These are phyloP conservation scores for Pelargonium nanum DNA, from an alignment of 345 rosid species.

Conservation along the genomic window DNA sequence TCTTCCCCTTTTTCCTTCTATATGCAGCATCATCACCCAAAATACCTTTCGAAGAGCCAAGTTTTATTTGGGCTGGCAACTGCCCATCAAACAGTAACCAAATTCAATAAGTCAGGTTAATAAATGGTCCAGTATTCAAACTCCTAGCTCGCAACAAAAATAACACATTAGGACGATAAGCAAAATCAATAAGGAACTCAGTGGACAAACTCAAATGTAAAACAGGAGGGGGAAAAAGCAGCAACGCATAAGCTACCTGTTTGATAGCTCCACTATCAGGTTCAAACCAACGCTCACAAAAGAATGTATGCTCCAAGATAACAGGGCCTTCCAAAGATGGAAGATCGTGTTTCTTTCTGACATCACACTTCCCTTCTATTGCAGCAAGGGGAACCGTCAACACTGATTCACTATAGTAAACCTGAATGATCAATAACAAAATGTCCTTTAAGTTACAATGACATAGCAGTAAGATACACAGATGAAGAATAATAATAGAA, in stretches of 20 bases:
- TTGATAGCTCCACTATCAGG: conserved; percentile 56
- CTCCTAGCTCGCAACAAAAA: not conserved
- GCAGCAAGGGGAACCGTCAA: conserved; percentile 21
- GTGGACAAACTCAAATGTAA: not conserved
- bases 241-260: conserved; percentile 33
- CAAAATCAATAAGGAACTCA: not conserved
- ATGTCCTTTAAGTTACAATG: not conserved
- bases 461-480: not conserved
- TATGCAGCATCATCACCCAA: conserved; percentile 31
- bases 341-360: conserved; percentile 61
- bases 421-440: conserved; percentile 28
- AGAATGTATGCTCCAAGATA: conserved; percentile 63
- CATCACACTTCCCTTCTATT: conserved; percentile 77
- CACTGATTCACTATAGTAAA: conserved; percentile 60
- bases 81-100: conserved; percentile 17
- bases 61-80: conserved; percentile 48
- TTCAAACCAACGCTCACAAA: conserved; percentile 68
- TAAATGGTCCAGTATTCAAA: not conserved
- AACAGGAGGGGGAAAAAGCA: not conserved
- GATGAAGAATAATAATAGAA: not conserved
- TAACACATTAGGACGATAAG: not conserved
- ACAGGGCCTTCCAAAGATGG: conserved; percentile 30
- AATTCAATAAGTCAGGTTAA: not conserved
- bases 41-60: conserved; percentile 32
- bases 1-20: conserved; percentile 73